These are phyloP conservation scores for Yamadazyma jaroonii DNA, from an alignment of 1,139 yeast species.

Conservation along the genomic window DNA sequence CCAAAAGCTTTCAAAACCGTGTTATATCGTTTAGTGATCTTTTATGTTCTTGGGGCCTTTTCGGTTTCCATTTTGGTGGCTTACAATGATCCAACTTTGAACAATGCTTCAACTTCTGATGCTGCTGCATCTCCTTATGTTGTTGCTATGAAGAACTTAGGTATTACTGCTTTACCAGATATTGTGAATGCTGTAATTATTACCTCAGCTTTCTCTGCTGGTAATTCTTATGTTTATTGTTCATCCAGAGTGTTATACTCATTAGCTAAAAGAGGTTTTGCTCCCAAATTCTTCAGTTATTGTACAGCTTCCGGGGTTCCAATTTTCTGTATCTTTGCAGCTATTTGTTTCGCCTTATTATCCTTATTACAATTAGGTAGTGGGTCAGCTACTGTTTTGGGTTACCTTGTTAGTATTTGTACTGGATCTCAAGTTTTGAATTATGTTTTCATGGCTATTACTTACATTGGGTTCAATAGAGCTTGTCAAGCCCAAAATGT, in stretches of 20 bases:
- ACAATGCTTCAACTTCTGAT: constrained; percentile 19
- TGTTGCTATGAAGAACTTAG: constrained; percentile 42
- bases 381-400: constrained; percentile 66
- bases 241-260: constrained; percentile 44
- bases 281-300: constrained; percentile 32
- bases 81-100: constrained; percentile 36
- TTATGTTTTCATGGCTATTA: constrained; percentile 62
- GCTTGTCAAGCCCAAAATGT: constrained; percentile 63
- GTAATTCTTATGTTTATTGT: constrained; percentile 42
- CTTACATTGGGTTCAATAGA: constrained; percentile 56
- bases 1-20: constrained; percentile 81
- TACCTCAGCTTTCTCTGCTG: constrained; percentile 45
- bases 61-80: constrained; percentile 40
- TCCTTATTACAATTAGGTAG: constrained; percentile 54
- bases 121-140: constrained; percentile 45
- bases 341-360: constrained; percentile 60
- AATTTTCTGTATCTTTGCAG: constrained; percentile 52
- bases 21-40: constrained; percentile 63
- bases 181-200: constrained; percentile 43
- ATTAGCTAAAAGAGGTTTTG: constrained; percentile 38
- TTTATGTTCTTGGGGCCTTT: constrained; percentile 56
- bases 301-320: constrained; percentile 48
- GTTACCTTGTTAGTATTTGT: constrained; percentile 72
- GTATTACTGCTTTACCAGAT: constrained; percentile 37
- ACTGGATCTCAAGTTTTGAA: constrained; percentile 78